Conservation (phyloP, 192 early-diverging fungal genomes). For the Obelidium mucronatum region DNA sequence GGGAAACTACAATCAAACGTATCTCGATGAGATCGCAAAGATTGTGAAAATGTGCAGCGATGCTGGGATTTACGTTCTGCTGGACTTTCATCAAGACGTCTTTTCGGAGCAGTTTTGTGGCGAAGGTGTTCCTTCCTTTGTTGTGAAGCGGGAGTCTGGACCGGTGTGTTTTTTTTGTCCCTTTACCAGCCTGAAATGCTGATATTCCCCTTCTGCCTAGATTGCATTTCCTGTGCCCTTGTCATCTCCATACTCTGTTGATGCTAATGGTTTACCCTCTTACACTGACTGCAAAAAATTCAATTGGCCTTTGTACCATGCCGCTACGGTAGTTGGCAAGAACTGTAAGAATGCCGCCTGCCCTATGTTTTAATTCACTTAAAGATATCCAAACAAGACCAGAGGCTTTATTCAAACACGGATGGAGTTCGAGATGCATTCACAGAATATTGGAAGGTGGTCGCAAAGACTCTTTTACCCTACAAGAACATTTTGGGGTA, state of each 20-base stretch:
- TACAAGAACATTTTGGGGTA: constrained; percentile 66
- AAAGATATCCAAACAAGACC: no score
- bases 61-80: constrained; percentile 65
- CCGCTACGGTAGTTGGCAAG: constrained; percentile 38
- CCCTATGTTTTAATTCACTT: constrained; percentile 1
- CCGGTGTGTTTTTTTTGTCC: no score
- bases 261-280: neutral
- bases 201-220: neutral
- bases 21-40: constrained; percentile 55
- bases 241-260: neutral
- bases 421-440: constrained; percentile 62
- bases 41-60: constrained; percentile 59
- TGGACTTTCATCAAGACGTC: constrained; percentile 73
- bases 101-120: constrained; percentile 60
- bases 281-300: neutral
- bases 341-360: constrained; percentile 52
- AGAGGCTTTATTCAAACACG: constrained; percentile 60
- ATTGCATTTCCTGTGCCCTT: neutral
- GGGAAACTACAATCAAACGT: constrained; percentile 63
- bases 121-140: constrained; percentile 53
- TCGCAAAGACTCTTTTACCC: constrained; percentile 55
- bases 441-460: constrained; percentile 62
- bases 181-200: no score
- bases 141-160: no score
- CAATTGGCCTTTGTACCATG: neutral